Base-by-base conservation (phyloP, 1,284 basidiomycete species). In the Fomitopsis schrenkii region DNA sequence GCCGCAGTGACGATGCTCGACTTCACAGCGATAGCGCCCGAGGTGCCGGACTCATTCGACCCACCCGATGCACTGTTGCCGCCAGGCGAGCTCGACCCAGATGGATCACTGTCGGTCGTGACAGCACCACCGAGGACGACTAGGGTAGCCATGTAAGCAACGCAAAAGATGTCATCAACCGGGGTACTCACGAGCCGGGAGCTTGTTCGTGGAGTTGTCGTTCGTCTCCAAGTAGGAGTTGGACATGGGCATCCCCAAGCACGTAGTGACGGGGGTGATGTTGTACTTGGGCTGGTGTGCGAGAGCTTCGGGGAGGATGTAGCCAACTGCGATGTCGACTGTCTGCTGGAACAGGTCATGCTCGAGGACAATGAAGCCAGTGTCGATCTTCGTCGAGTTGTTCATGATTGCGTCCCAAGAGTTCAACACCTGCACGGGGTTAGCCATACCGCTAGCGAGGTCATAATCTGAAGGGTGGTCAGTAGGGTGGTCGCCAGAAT, bases 281-380 rank as follows among this genome's bases (percentile, higher is more conserved):
- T 76, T 83, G 77, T 93, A 85, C 38, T 76, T 71, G 62, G 84
- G 83, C 66, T 80, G 75, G 72, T 82, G 82, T 0, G 85, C 84
- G 52, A 87, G 73, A 8, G 85, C 87, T 66, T 87, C 84, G 2
- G 87, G 87, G 26, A 89, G 78, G 65, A 89, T 86, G 72, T 89
- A 90, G 26, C 86, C 88, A 7, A 83, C 85, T 2, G 87, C 87
- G 19, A 89, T 75, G 63, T 90, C 84, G 22, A 90, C 87, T 0
- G 81, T 77, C 70, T 89, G 84, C 69, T 85, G 80, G 76, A 85
- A 89, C 44, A 90, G 78, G 72, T 90, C 88, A 68, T 90, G 88
- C 72, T 88, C 88, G 53, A 97, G 84, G 52, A 88, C 86, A 62
- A 90, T 88, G 75, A 90, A 90, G 12, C 88, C 88, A 8, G 71